A percentile compares a stretch with the other conserved stretches of the same genome.
Conservation (phyloP, 306 rosid species). For the Mimosa bimucronata region DNA sequence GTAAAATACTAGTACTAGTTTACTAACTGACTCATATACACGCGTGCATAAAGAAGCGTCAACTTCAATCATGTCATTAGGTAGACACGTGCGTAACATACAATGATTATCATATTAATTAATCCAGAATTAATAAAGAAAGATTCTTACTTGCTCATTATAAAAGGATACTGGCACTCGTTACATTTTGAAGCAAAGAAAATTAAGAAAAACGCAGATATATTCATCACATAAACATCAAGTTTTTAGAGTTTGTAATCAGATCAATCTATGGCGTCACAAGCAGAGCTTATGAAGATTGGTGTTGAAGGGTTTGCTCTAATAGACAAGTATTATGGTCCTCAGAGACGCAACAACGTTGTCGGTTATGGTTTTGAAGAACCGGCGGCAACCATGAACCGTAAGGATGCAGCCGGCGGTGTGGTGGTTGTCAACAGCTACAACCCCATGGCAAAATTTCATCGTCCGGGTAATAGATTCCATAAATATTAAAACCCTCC, state of each 20-base stretch:
- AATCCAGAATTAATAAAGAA: background rate
- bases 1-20: too few species aligned
- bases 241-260: background rate
- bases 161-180: background rate
- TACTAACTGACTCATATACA: background rate
- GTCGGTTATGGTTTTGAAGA: background rate
- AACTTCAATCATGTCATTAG: background rate
- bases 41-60: background rate
- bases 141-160: background rate
- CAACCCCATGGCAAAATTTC: background rate
- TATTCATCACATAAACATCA: background rate
- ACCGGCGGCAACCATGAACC: background rate
- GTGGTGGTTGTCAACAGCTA: background rate
- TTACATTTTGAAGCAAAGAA: background rate
- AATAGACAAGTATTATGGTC: background rate
- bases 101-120: too few species aligned
- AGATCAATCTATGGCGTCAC: background rate
- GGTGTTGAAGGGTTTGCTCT: background rate
- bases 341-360: background rate
- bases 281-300: background rate
- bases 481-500: background rate
- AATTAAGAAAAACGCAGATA: background rate
- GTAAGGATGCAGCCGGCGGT: background rate
- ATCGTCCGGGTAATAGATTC: background rate
- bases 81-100: background rate